phyloP scores from a whole-genome alignment of 2,329 filamentous ascomycete species.

The Coleophoma crateriformis region DNA sequence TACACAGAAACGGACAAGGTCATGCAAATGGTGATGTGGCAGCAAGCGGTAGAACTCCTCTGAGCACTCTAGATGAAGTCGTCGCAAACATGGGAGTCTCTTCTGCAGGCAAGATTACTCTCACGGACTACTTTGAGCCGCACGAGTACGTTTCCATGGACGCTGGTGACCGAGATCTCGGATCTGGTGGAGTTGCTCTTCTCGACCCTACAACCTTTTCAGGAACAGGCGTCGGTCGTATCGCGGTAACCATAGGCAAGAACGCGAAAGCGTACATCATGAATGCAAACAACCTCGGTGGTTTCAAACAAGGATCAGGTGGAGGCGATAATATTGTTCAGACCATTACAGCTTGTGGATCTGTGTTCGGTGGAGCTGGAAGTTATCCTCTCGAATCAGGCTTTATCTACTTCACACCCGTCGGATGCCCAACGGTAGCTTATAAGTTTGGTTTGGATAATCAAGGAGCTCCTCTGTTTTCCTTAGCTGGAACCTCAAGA shows the following conservation, averaged over 20 bases:
- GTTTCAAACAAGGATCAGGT: slow-evolving; percentile 24
- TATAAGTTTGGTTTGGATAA: slow-evolving; percentile 20
- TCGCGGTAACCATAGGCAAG: slow-evolving; percentile 45
- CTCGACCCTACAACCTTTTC: slow-evolving; percentile 38
- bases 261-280: slow-evolving; percentile 42
- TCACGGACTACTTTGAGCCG: slow-evolving; percentile 50
- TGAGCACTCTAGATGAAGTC: slow-evolving; percentile 37
- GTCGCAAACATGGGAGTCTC: slow-evolving; percentile 38
- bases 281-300: slow-evolving; percentile 28
- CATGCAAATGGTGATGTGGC: slow-evolving; percentile 29
- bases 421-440: slow-evolving; percentile 21
- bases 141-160: slow-evolving; percentile 45
- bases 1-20: slow-evolving; percentile 24
- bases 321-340: slow-evolving; percentile 37
- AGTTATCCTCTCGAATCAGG: slow-evolving; percentile 32
- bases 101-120: slow-evolving; percentile 34
- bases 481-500: slow-evolving; percentile 21
- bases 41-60: slow-evolving; percentile 25
- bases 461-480: slow-evolving; percentile 20
- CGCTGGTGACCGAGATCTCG: slow-evolving; percentile 44
- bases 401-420: slow-evolving; percentile 27
- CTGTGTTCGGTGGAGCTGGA: slow-evolving; percentile 13
- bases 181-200: slow-evolving; percentile 34
- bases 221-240: slow-evolving; percentile 36
- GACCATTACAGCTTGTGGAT: slow-evolving; percentile 30